Base-by-base conservation (phyloP, 768 basidiomycete genomes). In the Ramaria sp. region DNA sequence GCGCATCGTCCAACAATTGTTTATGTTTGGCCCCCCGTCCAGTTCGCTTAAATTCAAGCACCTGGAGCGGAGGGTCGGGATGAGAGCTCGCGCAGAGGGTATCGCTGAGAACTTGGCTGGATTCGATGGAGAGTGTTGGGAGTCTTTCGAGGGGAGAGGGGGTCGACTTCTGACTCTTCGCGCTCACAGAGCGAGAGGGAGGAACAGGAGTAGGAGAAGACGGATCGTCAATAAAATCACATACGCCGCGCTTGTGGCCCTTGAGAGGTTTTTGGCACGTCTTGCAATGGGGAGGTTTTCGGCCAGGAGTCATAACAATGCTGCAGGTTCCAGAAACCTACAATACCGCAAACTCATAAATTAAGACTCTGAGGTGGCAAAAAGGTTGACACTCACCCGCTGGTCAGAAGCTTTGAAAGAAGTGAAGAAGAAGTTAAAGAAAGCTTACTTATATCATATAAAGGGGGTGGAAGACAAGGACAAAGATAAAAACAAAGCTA, bases 251-350 rank as follows among this genome's bases (percentile, higher is more conserved):
- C 34, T 30, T 32, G 48, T 50, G 48, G 7, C 48, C 48, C 24
- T 50, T 50, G n/a, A 50, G 34, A 32, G 48, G 48, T 20, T 50
- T 32, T 13, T 50, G 48, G 24, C 48, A 50, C 24, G 28, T 36
- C 48, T 24, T 50, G 32, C 48, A 50, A 37, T 50, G 48, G 22
- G 48, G 48, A 15, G 48, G 24, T 18, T 50, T 50, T 25, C 48
- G 48, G 27, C 24, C 28, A 20, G 48, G 3, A 28, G 28, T 16
- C 28, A 37, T 50, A 32, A 37, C 18, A 24, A 27, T 47, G 27
- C 15, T 41, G 32, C 3, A 12, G 6, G 27, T 22, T 27, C 44
- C 22, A 28, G 24, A 47, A 12, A 5, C 30, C 15, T 32, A 27
- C 48, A 37, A 47, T 16, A 12, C 12, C 27, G 47, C 10, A 13